Base-by-base conservation (phyloP, 2,329 filamentous ascomycete species). In the Apiospora aurea region DNA sequence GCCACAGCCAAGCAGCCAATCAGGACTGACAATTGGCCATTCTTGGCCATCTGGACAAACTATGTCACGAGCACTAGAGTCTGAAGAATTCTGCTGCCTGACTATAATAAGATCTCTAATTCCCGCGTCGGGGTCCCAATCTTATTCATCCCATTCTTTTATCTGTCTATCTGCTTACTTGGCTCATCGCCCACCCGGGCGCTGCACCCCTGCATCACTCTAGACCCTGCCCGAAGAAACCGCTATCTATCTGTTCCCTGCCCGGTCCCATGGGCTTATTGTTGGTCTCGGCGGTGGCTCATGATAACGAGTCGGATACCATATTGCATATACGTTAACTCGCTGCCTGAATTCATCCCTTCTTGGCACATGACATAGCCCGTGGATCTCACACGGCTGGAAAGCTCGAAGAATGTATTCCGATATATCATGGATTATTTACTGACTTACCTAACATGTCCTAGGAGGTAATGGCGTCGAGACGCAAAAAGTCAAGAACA, bases 31-130 rank as follows among this genome's bases (percentile, higher is more conserved):
- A 61, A 38, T 18, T 26, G 29, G 16, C 7, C 16, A 11, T 21
- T 21, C 11, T 14, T 38, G 18, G 34, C 26, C 26, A 29, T 29
- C 26, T 2, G 8, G 26, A 57, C 2, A 5, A 8, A 2, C 21
- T 2, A 38, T 13, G 7, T 13, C 34, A 38, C 6, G 34, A 18
- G 57, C 57, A 18, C 34, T n/a, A 64, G 57, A 41, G 57, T 64
- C 34, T 64, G 21, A 41, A 41, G 57, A 41, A 64, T 64, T 64
- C 57, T 64, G 57, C 57, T 64, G 57, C 57, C 57, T 64, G 57
- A 64, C 57, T 64, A 64, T 64, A 64, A 41, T 64, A 64, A 64
- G 57, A 64, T 64, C 34, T 24, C 6, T 8, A 41, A 13, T 41
- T 14, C 18, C 34, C 34, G 34, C 57, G 34, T 64, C 57, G 57